phyloP scores from a whole-genome alignment of 2,329 filamentous ascomycete species.

The Helotiales sp. region DNA sequence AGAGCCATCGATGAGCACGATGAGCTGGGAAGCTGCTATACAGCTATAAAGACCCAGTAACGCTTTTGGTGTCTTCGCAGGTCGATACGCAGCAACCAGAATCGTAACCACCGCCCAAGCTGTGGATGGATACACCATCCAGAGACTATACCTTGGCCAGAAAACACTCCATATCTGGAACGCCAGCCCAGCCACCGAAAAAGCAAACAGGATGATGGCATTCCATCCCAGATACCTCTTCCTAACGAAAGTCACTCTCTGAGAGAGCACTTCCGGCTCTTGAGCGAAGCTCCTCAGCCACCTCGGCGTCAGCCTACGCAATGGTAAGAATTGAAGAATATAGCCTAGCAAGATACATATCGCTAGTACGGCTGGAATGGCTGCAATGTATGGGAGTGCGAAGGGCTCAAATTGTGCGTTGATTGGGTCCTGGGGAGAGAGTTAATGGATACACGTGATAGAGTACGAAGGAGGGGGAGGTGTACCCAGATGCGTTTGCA shows the following conservation, averaged over 20 bases:
- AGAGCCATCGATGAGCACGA: constrained; percentile 41
- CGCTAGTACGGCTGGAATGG: constrained; percentile 38
- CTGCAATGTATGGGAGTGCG: constrained; percentile 38
- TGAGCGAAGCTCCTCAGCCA: constrained; percentile 59
- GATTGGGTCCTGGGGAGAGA: constrained; percentile 34
- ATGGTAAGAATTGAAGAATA: constrained; percentile 32
- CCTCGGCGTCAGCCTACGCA: constrained; percentile 46
- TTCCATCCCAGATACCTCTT: constrained; percentile 38
- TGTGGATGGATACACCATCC: constrained; percentile 42
- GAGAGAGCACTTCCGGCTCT: constrained; percentile 46
- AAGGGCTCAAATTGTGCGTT: constrained; percentile 39
- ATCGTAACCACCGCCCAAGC: constrained; percentile 37
- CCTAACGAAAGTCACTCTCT: constrained; percentile 38
- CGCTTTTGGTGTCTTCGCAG: constrained; percentile 35
- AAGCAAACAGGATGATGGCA: constrained; percentile 45
- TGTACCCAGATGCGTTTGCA: constrained; percentile 22
- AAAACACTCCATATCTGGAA: constrained; percentile 44
- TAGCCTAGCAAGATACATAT: constrained; percentile 41
- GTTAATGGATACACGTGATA: constrained; percentile 3
- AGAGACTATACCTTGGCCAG: constrained; percentile 45
- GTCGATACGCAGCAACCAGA: constrained; percentile 33
- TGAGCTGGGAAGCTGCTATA: constrained; percentile 35
- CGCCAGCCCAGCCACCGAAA: constrained; percentile 46
- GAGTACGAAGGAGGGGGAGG: background rate
- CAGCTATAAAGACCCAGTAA: constrained; percentile 32